phyloP scores from a whole-genome alignment of 495 filamentous ascomycete genomes.

The Neurospora sp. region DNA sequence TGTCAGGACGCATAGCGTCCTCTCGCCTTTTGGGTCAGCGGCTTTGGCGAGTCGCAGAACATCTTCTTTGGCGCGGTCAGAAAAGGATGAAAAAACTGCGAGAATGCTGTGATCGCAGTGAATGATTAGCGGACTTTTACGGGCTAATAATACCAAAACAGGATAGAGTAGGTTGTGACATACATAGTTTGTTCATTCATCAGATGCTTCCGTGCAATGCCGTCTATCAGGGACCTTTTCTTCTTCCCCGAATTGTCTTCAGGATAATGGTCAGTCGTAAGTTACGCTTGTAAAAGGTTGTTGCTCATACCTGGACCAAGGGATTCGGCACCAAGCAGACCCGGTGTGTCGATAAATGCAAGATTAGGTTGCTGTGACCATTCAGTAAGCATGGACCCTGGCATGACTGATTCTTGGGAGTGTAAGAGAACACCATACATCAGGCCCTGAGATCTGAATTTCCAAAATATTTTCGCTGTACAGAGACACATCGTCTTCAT shows the following conservation, averaged over 20 bases:
- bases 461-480: slow-evolving; percentile 47
- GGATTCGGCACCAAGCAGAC: background rate
- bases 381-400: background rate
- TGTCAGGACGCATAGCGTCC: slow-evolving; percentile 50
- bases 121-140: background rate
- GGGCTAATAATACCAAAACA: background rate
- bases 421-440: slow-evolving; percentile 9
- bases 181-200: slow-evolving; percentile 13
- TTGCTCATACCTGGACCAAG: background rate
- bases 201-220: slow-evolving; percentile 9
- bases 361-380: background rate
- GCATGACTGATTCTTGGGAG: background rate
- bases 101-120: slow-evolving; percentile 26
- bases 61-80: slow-evolving; percentile 50
- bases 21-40: slow-evolving; percentile 32
- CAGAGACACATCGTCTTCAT: slow-evolving; percentile 11
- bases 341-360: background rate
- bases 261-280: background rate
- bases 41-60: slow-evolving; percentile 43
- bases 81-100: slow-evolving; percentile 45
- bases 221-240: slow-evolving; percentile 6
- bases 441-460: slow-evolving; percentile 44
- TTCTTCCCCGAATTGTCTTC: background rate
- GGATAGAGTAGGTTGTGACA: background rate
- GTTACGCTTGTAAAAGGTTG: background rate